These are phyloP conservation scores for Cyamopsis tetragonoloba DNA, from an alignment of 306 rosid genomes.

Conservation along the genomic window DNA sequence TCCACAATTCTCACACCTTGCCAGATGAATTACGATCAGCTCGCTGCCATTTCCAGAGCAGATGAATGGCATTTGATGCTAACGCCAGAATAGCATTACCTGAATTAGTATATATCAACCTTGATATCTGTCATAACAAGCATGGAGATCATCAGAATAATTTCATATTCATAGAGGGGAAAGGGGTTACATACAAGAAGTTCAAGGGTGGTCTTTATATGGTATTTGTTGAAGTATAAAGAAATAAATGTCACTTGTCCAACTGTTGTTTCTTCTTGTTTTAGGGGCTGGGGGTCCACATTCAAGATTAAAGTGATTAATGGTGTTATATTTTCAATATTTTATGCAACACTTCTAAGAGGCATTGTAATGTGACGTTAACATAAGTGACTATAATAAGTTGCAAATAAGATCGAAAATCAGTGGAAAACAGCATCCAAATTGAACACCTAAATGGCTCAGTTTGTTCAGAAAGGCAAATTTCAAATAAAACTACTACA, in stretches of 20 bases:
- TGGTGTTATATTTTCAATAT: not conserved
- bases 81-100: conserved; percentile 88
- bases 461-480: not conserved
- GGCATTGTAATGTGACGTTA: not conserved
- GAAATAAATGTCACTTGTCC: not conserved
- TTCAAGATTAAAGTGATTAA: not conserved
- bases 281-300: not conserved
- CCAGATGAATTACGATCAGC: conserved; percentile 73
- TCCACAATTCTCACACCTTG: conserved; percentile 46
- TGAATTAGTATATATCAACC: conserved; percentile 90
- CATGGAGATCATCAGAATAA: conserved; percentile 20
- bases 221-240: not conserved
- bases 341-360: not conserved
- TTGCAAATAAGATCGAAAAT: not conserved
- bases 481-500: not conserved
- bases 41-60: conserved; percentile 94
- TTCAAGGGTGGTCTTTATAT: not conserved
- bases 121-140: conserved; percentile 69
- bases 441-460: no score
- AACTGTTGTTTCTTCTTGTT: not conserved
- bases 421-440: not conserved
- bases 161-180: not conserved
- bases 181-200: not conserved
- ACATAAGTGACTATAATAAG: not conserved
- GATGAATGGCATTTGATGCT: conserved; percentile 90